Base-by-base conservation (phyloP, 1,284 basidiomycete species). In the Neonothopanus nambi region DNA sequence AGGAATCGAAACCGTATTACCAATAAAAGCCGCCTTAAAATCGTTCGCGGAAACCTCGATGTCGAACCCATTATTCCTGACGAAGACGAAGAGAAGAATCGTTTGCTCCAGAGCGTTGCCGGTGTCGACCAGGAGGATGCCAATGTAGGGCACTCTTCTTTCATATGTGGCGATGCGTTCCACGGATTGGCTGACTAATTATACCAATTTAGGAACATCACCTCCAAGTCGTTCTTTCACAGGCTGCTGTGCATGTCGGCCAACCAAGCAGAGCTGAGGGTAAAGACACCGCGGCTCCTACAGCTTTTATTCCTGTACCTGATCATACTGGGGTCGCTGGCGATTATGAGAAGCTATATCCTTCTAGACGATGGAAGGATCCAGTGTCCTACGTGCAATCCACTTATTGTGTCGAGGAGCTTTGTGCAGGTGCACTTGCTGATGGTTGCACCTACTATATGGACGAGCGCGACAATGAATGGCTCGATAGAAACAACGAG, bases 401-500 rank as follows among this genome's bases (percentile, higher is more conserved):
- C 45, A 95, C 93, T 8, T 85, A 93, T 62, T 94, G 92, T 2
- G 86, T 92, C 58, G 97, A 99, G 66, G 94, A 98, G 63, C 73
- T 79, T 26, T 72, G 78, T 54, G 68, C 67, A 13, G 77, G 73
- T 57, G 80, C 81, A 17, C 79, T 91, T 57, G 71, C 79, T 33
- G 77, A 82, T 61, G 86, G 84, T 1, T 92, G 88, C 66, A 83
- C 86, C 4, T 98, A 99, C 69, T 91, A 87, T 62, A 91, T 98
- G 88, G 97, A 99, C 65, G 97, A 99, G 69, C 89, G 93, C 35
- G 97, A 99, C 72, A 85, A 90, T 62, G 89, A 91, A 54, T 99
- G 96, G 95, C 81, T 99, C 36, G 87, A 91, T 58, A 89, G 86
- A 69, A 93, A 93, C 67, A 98, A 98, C 63, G 88, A 91, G 61